Evolutionary conservation across 768 basidiomycete species (phyloP).

Genomic region (Tricholoma sp.): DNA sequence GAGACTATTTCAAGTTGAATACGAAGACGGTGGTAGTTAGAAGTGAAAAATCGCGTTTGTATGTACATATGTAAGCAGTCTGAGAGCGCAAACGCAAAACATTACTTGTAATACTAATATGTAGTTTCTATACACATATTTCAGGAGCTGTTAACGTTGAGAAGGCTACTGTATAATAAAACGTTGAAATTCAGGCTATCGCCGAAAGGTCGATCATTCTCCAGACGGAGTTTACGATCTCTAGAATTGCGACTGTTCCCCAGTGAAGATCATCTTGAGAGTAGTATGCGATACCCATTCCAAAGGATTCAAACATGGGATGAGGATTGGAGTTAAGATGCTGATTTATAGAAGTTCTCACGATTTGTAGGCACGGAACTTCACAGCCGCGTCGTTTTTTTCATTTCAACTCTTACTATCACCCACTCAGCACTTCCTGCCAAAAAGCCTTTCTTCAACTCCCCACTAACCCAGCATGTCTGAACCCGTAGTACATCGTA

Average conservation of each 20-base stretch:
- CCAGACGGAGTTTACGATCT: too few relatives aligned
- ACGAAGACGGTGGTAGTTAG: neutral
- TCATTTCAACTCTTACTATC: constrained; percentile 10
- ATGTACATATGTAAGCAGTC: too few relatives aligned
- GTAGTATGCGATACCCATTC: too few relatives aligned
- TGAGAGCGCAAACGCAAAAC: too few relatives aligned
- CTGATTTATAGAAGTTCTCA: too few relatives aligned
- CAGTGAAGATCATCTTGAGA: neutral
- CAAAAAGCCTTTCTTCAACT: constrained; percentile 12
- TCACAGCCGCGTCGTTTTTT: constrained; percentile 11
- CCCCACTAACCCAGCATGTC: constrained; percentile 27
- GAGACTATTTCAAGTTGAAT: too few relatives aligned
- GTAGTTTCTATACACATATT: too few relatives aligned
- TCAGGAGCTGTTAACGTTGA: too few relatives aligned
- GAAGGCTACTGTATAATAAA: neutral
- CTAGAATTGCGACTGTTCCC: neutral
- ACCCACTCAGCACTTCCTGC: constrained; percentile 4
- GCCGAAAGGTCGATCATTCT: too few relatives aligned
- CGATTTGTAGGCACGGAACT: constrained; percentile 7
- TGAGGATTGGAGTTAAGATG: neutral
- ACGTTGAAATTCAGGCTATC: neutral
- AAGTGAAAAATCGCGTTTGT: neutral
- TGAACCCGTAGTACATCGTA: constrained; percentile 37
- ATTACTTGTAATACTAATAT: too few relatives aligned
- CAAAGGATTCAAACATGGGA: neutral